A percentile compares a stretch with the other conserved stretches of the same genome.
These are phyloP conservation scores for Cyclocybe aegerita DNA, from an alignment of 768 basidiomycete species.

Conservation along the genomic window DNA sequence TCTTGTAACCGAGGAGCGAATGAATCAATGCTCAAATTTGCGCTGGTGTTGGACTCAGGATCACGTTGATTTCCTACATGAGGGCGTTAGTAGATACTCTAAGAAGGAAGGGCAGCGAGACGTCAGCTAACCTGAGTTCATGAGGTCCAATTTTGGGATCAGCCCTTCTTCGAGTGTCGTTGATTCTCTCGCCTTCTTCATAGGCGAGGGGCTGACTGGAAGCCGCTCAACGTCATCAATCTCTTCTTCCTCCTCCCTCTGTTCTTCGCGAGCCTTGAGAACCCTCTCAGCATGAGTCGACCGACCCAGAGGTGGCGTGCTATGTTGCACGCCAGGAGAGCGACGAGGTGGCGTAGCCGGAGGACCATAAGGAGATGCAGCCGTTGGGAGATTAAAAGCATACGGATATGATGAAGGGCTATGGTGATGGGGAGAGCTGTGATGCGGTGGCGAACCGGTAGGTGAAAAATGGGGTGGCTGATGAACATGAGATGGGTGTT, in stretches of 20 bases:
- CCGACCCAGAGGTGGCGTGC: constrained; percentile 37
- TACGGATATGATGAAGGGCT: constrained; percentile 22
- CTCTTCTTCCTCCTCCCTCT: constrained; percentile 23
- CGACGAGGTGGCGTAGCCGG: constrained; percentile 36
- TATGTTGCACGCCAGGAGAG: constrained; percentile 26
- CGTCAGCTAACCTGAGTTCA: constrained; percentile 21
- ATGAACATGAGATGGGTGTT: constrained; percentile 29
- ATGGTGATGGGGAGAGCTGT: constrained; percentile 15
- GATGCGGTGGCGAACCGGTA: constrained; percentile 22
- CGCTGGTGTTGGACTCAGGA: constrained; percentile 15
- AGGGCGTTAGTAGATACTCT: constrained; percentile 5
- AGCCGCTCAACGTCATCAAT: constrained; percentile 29
- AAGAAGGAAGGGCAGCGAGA: neutral
- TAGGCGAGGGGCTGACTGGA: constrained; percentile 37
- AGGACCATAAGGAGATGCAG: constrained; percentile 30
- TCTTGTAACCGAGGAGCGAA: constrained; percentile 25
- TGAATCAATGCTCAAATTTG: constrained; percentile 20
- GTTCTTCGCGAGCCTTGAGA: constrained; percentile 27
- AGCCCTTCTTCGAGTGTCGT: constrained; percentile 23
- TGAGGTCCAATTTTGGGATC: constrained; percentile 29
- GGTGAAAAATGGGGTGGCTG: constrained; percentile 31
- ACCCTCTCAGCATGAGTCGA: constrained; percentile 34
- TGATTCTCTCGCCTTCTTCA: constrained; percentile 22
- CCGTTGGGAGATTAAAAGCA: constrained; percentile 28
- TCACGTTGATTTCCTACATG: constrained; percentile 11